Evolutionary conservation across 192 early-diverging fungal species (phyloP).

Genomic region (Coemansia javaensis): DNA sequence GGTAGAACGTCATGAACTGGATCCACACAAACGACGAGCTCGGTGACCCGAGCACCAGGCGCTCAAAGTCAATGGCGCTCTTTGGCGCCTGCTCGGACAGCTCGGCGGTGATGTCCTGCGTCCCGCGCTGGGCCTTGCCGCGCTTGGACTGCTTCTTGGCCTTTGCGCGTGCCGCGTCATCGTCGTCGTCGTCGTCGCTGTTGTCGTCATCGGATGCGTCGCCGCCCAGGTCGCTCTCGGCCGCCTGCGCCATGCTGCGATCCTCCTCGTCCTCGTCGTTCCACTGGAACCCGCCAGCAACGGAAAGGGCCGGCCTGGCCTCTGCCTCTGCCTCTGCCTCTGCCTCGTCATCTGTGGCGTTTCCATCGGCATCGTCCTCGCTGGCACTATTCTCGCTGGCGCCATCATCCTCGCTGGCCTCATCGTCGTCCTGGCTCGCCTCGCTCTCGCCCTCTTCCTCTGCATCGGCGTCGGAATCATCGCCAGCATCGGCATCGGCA

Average conservation of each 20-base stretch:
- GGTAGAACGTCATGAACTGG: conserved; percentile 99
- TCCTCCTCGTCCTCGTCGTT: conserved; percentile 45
- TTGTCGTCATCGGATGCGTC: conserved; percentile 41
- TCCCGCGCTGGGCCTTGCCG: conserved; percentile 56
- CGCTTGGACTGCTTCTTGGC: conserved; percentile 46
- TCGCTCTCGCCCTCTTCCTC: conserved; percentile 4
- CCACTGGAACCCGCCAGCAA: conserved; percentile 51
- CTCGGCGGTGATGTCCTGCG: conserved; percentile 67
- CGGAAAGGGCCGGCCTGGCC: conserved; percentile 21
- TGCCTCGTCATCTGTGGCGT: background rate
- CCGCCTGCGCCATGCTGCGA: conserved; percentile 23
- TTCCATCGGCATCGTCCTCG: no score
- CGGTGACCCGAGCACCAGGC: conserved; percentile 87
- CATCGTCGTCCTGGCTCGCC: conserved; percentile 13
- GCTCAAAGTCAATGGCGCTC: conserved; percentile 82
- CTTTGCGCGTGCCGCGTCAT: background rate
- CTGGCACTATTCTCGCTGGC: background rate
- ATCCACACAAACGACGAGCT: conserved; percentile 98
- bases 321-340: conserved; percentile 7
- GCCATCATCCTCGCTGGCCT: background rate
- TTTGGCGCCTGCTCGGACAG: conserved; percentile 66
- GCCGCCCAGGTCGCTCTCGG: conserved; percentile 3
- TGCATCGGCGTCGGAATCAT: background rate
- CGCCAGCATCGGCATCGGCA: conserved; percentile 39
- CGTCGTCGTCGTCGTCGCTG: conserved; percentile 54